Percentiles rank a stretch among this genome's conserved stretches.
Evolutionary conservation across 331 rosid species (phyloP).

Genomic region (Saraca asoca): DNA sequence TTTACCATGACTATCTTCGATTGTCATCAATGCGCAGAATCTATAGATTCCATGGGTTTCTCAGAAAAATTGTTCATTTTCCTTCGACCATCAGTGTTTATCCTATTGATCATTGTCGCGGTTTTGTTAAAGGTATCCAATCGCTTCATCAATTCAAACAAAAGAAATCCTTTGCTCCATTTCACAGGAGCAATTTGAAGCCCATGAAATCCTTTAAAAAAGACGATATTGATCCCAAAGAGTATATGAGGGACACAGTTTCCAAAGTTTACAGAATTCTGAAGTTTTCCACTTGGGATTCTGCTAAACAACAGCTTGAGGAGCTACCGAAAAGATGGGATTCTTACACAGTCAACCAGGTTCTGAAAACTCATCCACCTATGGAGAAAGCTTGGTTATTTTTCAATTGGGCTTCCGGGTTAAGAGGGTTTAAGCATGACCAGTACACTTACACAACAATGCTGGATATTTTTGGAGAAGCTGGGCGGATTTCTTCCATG

Average conservation of each 20-base stretch:
- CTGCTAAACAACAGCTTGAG: conserved; percentile 53
- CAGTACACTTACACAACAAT: conserved; percentile 82
- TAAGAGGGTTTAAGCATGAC: conserved; percentile 72
- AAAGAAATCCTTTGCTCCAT: conserved; percentile 30
- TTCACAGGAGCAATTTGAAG: conserved; percentile 16
- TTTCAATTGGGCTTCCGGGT: conserved; percentile 72
- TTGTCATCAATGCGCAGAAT: too few species aligned
- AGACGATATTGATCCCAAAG: conserved; percentile 15
- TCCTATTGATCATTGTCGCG: conserved; percentile 1
- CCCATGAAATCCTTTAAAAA: conserved; percentile 18
- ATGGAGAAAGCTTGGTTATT: conserved; percentile 90
- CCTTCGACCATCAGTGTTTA: conserved; percentile 1
- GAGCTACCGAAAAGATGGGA: conserved; percentile 68
- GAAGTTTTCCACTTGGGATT: conserved; percentile 73
- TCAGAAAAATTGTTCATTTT: neutral
- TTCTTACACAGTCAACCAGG: conserved; percentile 78
- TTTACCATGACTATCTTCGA: too few species aligned
- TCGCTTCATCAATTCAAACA: conserved; percentile 37
- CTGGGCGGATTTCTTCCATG: conserved; percentile 85
- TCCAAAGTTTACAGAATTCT: conserved; percentile 52
- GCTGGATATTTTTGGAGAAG: conserved; percentile 89
- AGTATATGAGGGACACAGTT: conserved; percentile 55
- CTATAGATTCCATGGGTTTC: conserved; percentile 1
- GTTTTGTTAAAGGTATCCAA: conserved; percentile 29
- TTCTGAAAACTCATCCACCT: conserved; percentile 84